Base-by-base conservation (phyloP, 768 basidiomycete genomes). In the Trametes villosa region DNA sequence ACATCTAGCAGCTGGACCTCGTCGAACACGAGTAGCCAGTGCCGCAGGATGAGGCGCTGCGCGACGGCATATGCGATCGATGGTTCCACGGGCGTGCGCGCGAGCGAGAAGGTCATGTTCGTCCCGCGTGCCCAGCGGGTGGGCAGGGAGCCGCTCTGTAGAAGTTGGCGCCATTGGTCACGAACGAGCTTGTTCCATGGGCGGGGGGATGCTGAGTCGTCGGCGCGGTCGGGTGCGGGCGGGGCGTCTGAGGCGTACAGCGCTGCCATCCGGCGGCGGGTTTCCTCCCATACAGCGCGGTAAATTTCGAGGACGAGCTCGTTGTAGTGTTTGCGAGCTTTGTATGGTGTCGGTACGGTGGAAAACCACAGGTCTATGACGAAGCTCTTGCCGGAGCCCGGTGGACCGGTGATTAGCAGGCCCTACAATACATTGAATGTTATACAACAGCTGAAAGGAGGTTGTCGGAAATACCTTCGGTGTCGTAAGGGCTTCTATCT, bases 1-100 rank as follows among this genome's bases (percentile, higher is more conserved):
- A 85, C 82, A 67, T 86, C 85, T 7, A 86, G 78, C 6, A 86
- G 77, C 67, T 86, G 86, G 2, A 86, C 72, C 70, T 87, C 83
- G 63, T 86, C 84, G 69, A 86, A 85, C 22, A 81, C 79, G 29
- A 83, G 75, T 7, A 83, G 71, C 78, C 81, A 83, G 36, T 82
- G 80, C 8, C 66, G 67, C n/a, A 79, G 74, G 48, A 83, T 62
- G 47, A 82, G 75, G 18, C 78, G 74, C 52, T 74, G 73, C 1
- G 81, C 80, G n/a, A 83, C 77, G 29, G 71, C 69, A 38, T 77
- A 81, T 8, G 81, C 76, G 40, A 82, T 79, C 4, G 77, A 77
- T 8, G 75, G 75, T 52, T 73, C 61, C 3, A 55, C 11, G 1
- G 54, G 9, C 3, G 63, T 53, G 67, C 67, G 70, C 3, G 60